Evolutionary conservation across 345 rosid genomes (phyloP).

Genomic region (Fremontodendron californicum): DNA sequence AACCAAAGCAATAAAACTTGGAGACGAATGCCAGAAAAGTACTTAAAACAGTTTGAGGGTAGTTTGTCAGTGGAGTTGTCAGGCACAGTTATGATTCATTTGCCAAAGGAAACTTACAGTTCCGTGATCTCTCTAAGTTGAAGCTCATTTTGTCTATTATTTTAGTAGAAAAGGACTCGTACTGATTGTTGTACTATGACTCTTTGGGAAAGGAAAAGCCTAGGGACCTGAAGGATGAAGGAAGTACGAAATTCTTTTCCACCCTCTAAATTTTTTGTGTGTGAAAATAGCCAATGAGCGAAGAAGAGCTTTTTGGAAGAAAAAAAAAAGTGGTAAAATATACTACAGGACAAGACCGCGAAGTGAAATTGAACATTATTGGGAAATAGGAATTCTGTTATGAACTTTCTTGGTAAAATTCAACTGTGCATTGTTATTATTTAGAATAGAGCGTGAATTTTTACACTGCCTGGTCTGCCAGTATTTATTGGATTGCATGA

Average conservation of each 20-base stretch:
- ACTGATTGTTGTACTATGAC: not conserved
- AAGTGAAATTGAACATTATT: not conserved
- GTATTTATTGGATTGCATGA: not conserved
- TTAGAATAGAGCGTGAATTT: not conserved
- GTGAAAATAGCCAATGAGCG: not conserved
- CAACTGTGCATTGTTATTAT: not conserved
- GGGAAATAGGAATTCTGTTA: not conserved
- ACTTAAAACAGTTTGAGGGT: not conserved
- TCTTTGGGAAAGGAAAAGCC: not conserved
- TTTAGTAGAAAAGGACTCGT: not conserved
- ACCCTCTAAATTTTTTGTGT: not conserved
- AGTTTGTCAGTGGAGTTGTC: not conserved
- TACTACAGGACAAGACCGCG: not conserved
- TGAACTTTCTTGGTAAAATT: not conserved
- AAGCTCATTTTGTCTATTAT: not conserved
- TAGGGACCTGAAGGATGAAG: not conserved
- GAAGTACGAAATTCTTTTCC: not conserved
- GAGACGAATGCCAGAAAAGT: not conserved
- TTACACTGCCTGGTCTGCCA: not conserved
- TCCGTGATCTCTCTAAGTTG: not conserved
- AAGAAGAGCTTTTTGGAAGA: not conserved
- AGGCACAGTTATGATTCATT: not conserved
- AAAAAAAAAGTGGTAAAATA: not conserved
- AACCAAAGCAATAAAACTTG: not conserved
- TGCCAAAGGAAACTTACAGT: not conserved